These are phyloP conservation scores for Chrysochromulina tobinii DNA, from an alignment of 78 protist genomes.

Conservation along the genomic window DNA sequence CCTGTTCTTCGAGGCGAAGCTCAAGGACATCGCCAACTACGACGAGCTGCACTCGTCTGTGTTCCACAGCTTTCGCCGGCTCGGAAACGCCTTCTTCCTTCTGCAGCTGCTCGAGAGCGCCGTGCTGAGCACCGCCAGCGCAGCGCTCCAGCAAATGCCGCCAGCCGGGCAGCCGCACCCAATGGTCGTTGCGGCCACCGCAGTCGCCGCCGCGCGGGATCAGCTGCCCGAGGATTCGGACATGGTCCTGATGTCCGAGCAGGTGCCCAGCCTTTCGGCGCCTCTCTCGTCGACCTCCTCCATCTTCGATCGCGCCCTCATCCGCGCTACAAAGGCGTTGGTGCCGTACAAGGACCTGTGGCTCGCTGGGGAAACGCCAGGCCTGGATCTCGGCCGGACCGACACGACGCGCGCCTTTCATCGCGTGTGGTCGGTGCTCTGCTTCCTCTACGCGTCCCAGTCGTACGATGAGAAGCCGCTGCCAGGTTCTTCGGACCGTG, in stretches of 20 bases:
- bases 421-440: slow-evolving; percentile 79
- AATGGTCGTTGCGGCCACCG: not conserved
- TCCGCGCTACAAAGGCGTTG: no score
- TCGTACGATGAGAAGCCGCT: not conserved
- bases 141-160: not conserved
- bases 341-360: slow-evolving; percentile 25
- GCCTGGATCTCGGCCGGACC: not conserved
- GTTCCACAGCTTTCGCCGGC: slow-evolving; percentile 73
- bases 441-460: slow-evolving; percentile 44
- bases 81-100: slow-evolving; percentile 73
- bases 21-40: slow-evolving; percentile 29
- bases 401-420: slow-evolving; percentile 73
- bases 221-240: not conserved
- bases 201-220: not conserved
- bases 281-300: not conserved
- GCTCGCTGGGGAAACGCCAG: slow-evolving; percentile 65
- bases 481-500: not conserved
- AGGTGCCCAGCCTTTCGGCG: no score
- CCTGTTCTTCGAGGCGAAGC: slow-evolving; percentile 67
- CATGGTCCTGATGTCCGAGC: not conserved
- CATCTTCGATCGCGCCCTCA: not conserved
- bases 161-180: not conserved
- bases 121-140: not conserved
- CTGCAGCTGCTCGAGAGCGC: slow-evolving; percentile 61
- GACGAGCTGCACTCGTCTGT: slow-evolving; percentile 79